A percentile compares a stretch with the other conserved stretches of the same genome.
Conservation (phyloP, 78 protist genomes). For the Dictyostelium capitatum region DNA sequence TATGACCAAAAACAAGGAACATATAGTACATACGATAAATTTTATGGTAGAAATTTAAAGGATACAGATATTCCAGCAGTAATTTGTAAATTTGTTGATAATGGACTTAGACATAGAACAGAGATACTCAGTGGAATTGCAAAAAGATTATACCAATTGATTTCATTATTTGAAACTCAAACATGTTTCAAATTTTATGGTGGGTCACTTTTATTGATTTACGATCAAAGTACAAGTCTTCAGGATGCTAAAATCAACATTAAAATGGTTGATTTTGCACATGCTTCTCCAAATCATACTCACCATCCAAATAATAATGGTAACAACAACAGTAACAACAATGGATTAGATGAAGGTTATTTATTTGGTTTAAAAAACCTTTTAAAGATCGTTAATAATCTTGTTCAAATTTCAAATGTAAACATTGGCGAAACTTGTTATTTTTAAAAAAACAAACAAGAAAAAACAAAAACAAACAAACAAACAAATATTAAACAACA, state of each 20-base stretch:
- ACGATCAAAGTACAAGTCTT: conserved; percentile 64
- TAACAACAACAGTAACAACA: not conserved
- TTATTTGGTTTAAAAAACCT: conserved; percentile 69
- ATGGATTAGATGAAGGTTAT: conserved; percentile 61
- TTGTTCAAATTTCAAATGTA: conserved; percentile 46
- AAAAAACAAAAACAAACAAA: not conserved
- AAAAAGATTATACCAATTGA: conserved; percentile 57
- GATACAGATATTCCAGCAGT: conserved; percentile 51
- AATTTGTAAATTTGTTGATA: conserved; percentile 67
- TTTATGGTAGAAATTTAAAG: conserved; percentile 53
- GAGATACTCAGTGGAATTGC: conserved; percentile 44
- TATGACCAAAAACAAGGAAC: conserved; percentile 37
- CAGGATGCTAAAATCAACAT: conserved; percentile 60
- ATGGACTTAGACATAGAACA: conserved; percentile 53
- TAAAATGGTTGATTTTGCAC: conserved; percentile 80
- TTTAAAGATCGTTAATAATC: conserved; percentile 44
- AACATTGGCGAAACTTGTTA: conserved; percentile 53
- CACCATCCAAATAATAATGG: not conserved
- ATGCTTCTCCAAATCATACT: conserved; percentile 54
- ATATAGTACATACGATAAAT: conserved; percentile 56
- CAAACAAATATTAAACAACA: not conserved
- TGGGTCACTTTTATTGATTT: conserved; percentile 56
- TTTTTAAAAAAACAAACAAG: not conserved
- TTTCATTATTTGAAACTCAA: conserved; percentile 73
- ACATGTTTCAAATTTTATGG: conserved; percentile 74